Base-by-base conservation (phyloP, 148 eudicot genomes). In the Vaccinium corymbosum region DNA sequence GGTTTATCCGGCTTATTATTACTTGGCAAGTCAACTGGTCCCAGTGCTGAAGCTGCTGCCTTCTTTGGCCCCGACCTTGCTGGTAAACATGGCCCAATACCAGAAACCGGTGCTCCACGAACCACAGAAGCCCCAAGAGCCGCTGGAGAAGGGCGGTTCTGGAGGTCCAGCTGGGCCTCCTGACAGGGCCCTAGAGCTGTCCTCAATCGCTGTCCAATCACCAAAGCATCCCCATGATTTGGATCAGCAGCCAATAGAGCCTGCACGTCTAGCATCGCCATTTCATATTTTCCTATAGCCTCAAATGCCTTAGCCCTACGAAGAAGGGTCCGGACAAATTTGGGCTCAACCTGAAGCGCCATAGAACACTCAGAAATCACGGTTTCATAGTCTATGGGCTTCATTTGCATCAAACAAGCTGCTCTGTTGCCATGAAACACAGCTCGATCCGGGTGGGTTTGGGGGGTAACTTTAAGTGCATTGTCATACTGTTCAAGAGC, bases 341-440 rank as follows among this genome's bases (percentile, higher is more conserved):
- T 75, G 27, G 98, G 99, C 86, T 94, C 94, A 79, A 93, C 97
- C 86, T 90, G 93, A 85, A 97, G 93, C 19, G 99, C 98, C 87
- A 90, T 42, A 17, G 91, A 89, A 82, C 99, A 97, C 89, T 97
- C 99, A 4, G 90, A 85, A 57, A 94, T 88, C 7, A 94, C 98
- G 62, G 85, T 82, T 10, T 94, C 94, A 83, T 94, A 94, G 57
- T 93, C 93, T 78, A 94, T 91, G 11, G 97, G 97, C 87, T 92
- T 94, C 99, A 94, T 94, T 83, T 91, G 98, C 99, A 97, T 93
- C 89, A 94, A 89, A 84, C 99, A 97, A 87, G 99, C 97, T 1
- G 99, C 99, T 84, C 90, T 88, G 78, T 97, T 97, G 90, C 98
- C 92, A 61, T 94, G 99, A 79, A 94, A 94, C 22, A 94, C 93